A percentile compares a stretch with the other conserved stretches of the same genome.
Conservation (phyloP, 1,284 basidiomycete genomes). For the Fistulina hepatica region DNA sequence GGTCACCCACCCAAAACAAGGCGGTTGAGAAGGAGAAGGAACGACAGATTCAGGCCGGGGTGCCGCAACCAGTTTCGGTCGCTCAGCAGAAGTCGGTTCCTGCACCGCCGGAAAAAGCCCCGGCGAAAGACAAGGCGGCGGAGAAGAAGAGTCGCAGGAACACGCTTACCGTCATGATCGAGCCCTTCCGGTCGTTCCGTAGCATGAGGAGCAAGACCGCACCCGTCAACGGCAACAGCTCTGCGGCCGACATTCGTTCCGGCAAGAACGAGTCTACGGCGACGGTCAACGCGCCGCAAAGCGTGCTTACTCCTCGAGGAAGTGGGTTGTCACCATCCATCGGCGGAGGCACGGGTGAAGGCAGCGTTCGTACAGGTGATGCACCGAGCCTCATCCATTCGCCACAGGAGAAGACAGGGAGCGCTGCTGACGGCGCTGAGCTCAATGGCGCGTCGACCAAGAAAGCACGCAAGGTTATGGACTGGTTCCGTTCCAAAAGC, state of each 20-base stretch:
- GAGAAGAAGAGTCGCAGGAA: slow-evolving; percentile 59
- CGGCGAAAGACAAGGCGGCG: slow-evolving; percentile 20
- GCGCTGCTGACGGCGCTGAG: no score
- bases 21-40: slow-evolving; percentile 13
- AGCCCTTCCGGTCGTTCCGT: slow-evolving; percentile 45
- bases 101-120: slow-evolving; percentile 5
- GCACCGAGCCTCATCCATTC: no score
- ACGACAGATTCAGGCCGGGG: slow-evolving; percentile 1
- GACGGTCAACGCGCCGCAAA: no score
- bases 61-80: slow-evolving; percentile 1
- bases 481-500: slow-evolving; percentile 68
- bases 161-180: slow-evolving; percentile 76
- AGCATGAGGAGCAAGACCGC: slow-evolving; percentile 39
- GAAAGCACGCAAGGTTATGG: slow-evolving; percentile 71
- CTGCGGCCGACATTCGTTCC: slow-evolving; percentile 26
- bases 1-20: no score
- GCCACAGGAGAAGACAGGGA: no score
- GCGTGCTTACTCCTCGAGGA: slow-evolving; percentile 4
- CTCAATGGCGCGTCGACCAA: slow-evolving; percentile 52
- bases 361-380: no score
- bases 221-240: slow-evolving; percentile 21
- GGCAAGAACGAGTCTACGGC: no score
- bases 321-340: background rate
- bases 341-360: slow-evolving; percentile 16
- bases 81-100: slow-evolving; percentile 9